phyloP scores from a whole-genome alignment of 2,329 filamentous ascomycete species.

The Trichoderma asperellum region DNA sequence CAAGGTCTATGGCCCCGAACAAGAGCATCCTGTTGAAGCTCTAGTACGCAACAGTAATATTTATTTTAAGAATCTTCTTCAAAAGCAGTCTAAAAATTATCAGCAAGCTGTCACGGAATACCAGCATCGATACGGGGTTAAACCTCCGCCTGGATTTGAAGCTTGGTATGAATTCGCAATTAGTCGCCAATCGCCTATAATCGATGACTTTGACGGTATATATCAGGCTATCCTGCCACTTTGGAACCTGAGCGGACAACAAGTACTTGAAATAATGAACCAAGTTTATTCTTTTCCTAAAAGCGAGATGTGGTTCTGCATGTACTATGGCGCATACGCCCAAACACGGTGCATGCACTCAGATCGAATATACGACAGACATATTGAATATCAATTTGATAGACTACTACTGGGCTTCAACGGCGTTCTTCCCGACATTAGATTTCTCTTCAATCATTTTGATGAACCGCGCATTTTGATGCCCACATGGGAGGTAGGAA shows the following conservation, averaged over 20 bases:
- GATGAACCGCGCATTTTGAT: conserved; percentile 53
- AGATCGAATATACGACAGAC: conserved; percentile 40
- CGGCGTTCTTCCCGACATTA: conserved; percentile 42
- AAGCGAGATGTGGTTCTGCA: conserved; percentile 46
- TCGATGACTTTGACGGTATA: conserved; percentile 70
- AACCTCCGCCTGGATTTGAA: conserved; percentile 78
- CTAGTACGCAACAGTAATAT: conserved; percentile 38
- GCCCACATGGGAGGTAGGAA: conserved; percentile 28
- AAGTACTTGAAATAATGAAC: conserved; percentile 39
- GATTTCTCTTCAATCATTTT: conserved; percentile 52
- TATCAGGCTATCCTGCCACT: conserved; percentile 48
- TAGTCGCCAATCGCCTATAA: conserved; percentile 62
- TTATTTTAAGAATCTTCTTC: conserved; percentile 40
- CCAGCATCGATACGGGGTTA: conserved; percentile 54
- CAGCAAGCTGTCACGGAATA: conserved; percentile 48
- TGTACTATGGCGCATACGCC: conserved; percentile 34
- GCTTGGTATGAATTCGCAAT: conserved; percentile 78
- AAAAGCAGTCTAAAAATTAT: conserved; percentile 46
- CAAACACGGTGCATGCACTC: conserved; percentile 43
- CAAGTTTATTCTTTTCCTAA: conserved; percentile 33
- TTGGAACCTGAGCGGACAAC: conserved; percentile 43
- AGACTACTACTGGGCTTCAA: conserved; percentile 36
- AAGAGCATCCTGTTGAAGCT: conserved; percentile 44
- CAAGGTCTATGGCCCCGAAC: conserved; percentile 10
- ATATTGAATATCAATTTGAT: conserved; percentile 41